Evolutionary conservation across 768 basidiomycete genomes (phyloP), one percentile per base, ranked within the genome.

Genomic region (Astraeus odoratus): DNA sequence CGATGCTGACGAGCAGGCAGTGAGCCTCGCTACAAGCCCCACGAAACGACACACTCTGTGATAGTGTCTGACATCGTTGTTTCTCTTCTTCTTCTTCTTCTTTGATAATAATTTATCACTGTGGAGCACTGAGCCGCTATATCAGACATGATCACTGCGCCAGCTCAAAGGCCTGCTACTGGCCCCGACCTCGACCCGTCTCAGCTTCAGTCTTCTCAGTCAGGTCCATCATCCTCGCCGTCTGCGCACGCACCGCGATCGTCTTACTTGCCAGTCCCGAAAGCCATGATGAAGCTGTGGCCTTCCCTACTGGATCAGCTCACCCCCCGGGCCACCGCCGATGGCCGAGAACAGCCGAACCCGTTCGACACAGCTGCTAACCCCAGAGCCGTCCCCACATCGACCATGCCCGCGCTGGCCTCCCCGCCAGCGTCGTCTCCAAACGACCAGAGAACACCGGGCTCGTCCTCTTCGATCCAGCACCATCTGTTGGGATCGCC

Each of bases 271-370:
- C 48, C 57, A 7, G 42, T 63, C 4, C 59, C 62, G 31, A 61
- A 58, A 51, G 59, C 63, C 44, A 84, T 86, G 80, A 70, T 87
- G 53, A 82, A 78, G 58, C 68, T 86, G 50, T 84, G 86, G 86
- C 76, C 80, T 40, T 58, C 57, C 44, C 61, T 64, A 51, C 61
- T 60, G 42, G 81, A 80, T 55, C 79, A 78, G 56, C 68, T 76
- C 42, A 89, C 84, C 0, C 83, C 85, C 29, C 73, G 72, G 44
- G 72, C 74, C 9, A 57, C 55, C 33, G 57, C 67, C 44, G 65
- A 68, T 52, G 65, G 70, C 51, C 65, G 53, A 43, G 73, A 74
- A 55, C 69, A 70, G 43, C 57, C 49, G 48, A 83, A 86, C 57
- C 85, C 84, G 3, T 86, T 86, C 57, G 83, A 87, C 50, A 45